Percentiles rank a stretch among this genome's conserved stretches.
Evolutionary conservation across 345 rosid genomes (phyloP).

Genomic region (Corchorus olitorius): DNA sequence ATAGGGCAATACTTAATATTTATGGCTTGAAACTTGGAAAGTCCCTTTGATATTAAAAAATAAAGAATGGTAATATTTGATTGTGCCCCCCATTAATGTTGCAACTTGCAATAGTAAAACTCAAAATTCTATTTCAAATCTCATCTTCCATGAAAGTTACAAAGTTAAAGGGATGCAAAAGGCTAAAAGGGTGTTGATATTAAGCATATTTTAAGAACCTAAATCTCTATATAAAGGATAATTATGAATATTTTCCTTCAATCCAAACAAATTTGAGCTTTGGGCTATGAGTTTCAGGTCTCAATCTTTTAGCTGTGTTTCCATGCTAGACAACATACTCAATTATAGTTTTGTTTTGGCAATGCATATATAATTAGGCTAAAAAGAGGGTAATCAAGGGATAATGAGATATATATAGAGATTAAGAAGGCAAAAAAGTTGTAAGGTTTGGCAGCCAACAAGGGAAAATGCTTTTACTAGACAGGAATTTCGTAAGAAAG

Average conservation of each 20-base stretch:
- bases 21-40: not conserved
- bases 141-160: too few relatives aligned
- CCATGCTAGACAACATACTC: not conserved
- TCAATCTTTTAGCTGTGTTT: not conserved
- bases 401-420: not conserved
- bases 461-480: conserved; percentile 18
- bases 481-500: conserved; percentile 20
- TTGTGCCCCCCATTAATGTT: not conserved
- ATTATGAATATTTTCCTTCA: not conserved
- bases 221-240: not conserved
- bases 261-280: too few relatives aligned
- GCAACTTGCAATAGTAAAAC: too few relatives aligned
- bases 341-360: not conserved
- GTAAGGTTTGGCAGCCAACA: conserved; percentile 3
- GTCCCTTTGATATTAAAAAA: not conserved
- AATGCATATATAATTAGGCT: not conserved
- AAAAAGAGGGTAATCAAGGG: not conserved
- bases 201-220: too few relatives aligned
- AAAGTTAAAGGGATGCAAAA: too few relatives aligned
- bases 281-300: too few relatives aligned
- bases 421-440: not conserved
- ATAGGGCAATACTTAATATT: not conserved
- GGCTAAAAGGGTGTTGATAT: too few relatives aligned
- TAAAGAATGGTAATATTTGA: not conserved
- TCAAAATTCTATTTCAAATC: too few relatives aligned